Evolutionary conservation across 148 eudicot genomes (phyloP), one percentile per base, ranked within the genome.

Genomic region (Rhododendron ferrugineum): DNA sequence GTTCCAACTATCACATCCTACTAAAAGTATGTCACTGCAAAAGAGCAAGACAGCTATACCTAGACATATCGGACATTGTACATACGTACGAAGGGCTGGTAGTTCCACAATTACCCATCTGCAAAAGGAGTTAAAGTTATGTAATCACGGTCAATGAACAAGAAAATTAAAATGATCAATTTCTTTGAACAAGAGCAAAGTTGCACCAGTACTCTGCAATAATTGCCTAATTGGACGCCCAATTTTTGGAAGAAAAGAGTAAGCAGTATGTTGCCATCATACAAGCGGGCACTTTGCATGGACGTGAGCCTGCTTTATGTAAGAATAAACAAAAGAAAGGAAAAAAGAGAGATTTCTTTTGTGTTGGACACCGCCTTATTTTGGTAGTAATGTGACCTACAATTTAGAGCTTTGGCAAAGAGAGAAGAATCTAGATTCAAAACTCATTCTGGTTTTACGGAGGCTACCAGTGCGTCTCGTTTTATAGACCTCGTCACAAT

Each of bases 31-130:
- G 36, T 11, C 36, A 81, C 42, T n/a, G 34, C 56, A 82, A 44
- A 68, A 36, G 13, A 58, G 74, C 49, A 36, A 9, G 44, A n/a
- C 46, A 46, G 28, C 81, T 37, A 62, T 87, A 90, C 91, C 91
- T 68, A 92, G 89, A 85, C 91, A 92, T 44, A 91, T 91, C 18
- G 93, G 88, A 76, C 91, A 89, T 58, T 88, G 92, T 36, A 90
- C 93, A 80, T 89, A 84, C 50, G 87, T 90, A 30, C 92, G 92
- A 84, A 90, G 83, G 42, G 86, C 88, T 46, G 83, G 90, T 30
- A 89, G 85, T 83, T 89, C 89, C 72, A 92, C 88, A 79, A 52
- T 52, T 5, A 78, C 30, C 83, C 89, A 86, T 90, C 94, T 92
- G 94, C 88, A 91, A 79, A 80, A 30, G 9, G 28, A 54, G 9